Evolutionary conservation across 2,329 filamentous ascomycete genomes (phyloP), one percentile per base, ranked within the genome.

Genomic region (Magnaporthiopsis poae): DNA sequence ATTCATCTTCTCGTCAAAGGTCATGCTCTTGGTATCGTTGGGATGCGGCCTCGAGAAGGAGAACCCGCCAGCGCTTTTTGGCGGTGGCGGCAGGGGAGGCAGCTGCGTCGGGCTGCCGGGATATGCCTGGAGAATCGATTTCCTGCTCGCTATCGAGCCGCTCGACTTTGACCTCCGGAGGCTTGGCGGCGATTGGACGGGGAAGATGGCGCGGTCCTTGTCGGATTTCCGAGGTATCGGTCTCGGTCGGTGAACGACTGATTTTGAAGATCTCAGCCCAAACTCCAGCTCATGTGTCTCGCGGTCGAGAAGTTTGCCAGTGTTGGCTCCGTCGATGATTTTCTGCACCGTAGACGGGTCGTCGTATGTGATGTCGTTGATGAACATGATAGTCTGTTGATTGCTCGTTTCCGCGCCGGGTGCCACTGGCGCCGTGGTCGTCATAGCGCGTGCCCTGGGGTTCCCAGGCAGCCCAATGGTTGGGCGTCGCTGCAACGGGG

Each of bases 11-110:
- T 86, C 84, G 65, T 85, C 77, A 68, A 84, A 80, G 0, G 82
- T 84, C 84, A 86, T 86, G 71, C 82, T 86, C 73, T 80, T 81
- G 3, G 82, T 84, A 68, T 83, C 75, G 67, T 84, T 85, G 2
- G 82, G 80, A 7, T 79, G 76, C 25, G 83, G 76, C 27, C 62
- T 63, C 21, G 74, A 71, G n/a, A 65, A 36, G 35, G 35, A 2
- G 35, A 36, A 5, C 15, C 64, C 64, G 31, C 76, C 75, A 25
- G 78, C 76, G 67, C 75, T 81, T 64, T 77, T 78, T 1, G 84
- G 81, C 0, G 80, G 76, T 25, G 77, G 74, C 8, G 82, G 82
- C n/a, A 85, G 76, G 33, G 83, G 81, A 8, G 83, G 82, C n/a
- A 86, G 76, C 64, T 79, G 75, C 5, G 77, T 81, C 21, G 81